Percentiles rank a stretch among this genome's conserved stretches.
These are phyloP conservation scores for Scutellaria galericulata DNA, from an alignment of 257 asterid genomes.

Conservation along the genomic window DNA sequence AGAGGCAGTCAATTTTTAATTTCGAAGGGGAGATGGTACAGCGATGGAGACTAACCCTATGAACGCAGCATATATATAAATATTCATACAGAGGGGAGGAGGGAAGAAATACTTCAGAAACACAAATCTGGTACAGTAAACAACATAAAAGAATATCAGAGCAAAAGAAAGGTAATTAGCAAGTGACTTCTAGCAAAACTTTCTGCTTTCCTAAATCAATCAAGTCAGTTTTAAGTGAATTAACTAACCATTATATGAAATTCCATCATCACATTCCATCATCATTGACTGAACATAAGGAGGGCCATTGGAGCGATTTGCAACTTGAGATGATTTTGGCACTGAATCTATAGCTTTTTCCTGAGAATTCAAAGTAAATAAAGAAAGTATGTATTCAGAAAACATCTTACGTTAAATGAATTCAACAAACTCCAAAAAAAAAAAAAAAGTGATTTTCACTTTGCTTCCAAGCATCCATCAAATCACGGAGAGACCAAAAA, in stretches of 20 bases:
- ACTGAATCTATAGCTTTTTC: slow-evolving; percentile 70
- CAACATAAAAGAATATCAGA: background rate
- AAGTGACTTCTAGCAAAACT: slow-evolving; percentile 16
- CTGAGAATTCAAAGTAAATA: slow-evolving; percentile 47
- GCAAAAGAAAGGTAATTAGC: slow-evolving; percentile 22
- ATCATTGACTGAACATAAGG: slow-evolving; percentile 67
- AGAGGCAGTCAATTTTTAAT: background rate
- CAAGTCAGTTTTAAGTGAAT: slow-evolving; percentile 8
- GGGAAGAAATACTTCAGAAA: background rate
- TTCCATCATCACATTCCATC: slow-evolving; percentile 83
- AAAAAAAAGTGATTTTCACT: background rate
- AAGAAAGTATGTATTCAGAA: slow-evolving; percentile 16
- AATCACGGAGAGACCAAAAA: no score
- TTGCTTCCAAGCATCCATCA: background rate
- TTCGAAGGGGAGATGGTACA: background rate
- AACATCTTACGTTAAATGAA: background rate
- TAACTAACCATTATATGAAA: slow-evolving; percentile 71
- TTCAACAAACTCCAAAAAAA: slow-evolving; percentile 3
- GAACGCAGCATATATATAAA: background rate
- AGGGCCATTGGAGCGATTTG: slow-evolving; percentile 68
- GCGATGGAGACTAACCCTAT: background rate
- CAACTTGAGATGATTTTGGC: slow-evolving; percentile 69
- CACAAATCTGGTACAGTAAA: slow-evolving; percentile 3
- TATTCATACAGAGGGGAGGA: background rate
- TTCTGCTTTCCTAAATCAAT: slow-evolving; percentile 12